phyloP scores from a whole-genome alignment of 2,329 filamentous ascomycete species.

The Colletotrichum sp. region DNA sequence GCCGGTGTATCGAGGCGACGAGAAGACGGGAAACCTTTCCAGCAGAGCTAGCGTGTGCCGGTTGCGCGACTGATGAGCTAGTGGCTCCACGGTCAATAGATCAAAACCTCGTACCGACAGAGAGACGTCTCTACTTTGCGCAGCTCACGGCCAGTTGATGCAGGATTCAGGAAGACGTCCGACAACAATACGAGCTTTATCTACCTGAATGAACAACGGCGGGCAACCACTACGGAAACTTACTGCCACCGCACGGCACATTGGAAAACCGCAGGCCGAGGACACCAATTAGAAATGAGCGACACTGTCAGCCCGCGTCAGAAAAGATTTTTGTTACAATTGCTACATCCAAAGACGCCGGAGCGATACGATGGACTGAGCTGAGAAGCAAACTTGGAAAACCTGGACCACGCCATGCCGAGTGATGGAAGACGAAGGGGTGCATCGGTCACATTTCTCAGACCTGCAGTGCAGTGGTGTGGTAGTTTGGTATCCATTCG shows the following conservation, averaged over 20 bases:
- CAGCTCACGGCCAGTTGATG: background rate
- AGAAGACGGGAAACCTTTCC: background rate
- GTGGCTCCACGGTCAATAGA: conserved; percentile 9
- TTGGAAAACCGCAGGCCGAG: background rate
- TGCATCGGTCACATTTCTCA: conserved; percentile 13
- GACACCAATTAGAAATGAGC: background rate
- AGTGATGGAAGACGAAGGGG: conserved; percentile 10
- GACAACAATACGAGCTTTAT: background rate
- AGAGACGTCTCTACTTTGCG: background rate
- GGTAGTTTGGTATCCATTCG: background rate
- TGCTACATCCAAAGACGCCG: background rate
- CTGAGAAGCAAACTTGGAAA: background rate
- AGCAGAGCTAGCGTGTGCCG: background rate
- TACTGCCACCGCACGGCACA: background rate
- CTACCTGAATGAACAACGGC: conserved; percentile 8
- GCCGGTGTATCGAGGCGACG: background rate
- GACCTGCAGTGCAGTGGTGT: conserved; percentile 11
- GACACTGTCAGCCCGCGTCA: background rate
- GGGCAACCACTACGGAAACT: background rate
- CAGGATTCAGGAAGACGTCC: conserved; percentile 2
- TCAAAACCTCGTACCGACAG: background rate
- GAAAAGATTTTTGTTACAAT: background rate
- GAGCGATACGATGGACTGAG: background rate
- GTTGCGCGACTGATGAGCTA: background rate
- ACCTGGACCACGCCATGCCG: background rate